Conservation (phyloP, 2,329 filamentous ascomycete species). For the Colletotrichum australisinense region DNA sequence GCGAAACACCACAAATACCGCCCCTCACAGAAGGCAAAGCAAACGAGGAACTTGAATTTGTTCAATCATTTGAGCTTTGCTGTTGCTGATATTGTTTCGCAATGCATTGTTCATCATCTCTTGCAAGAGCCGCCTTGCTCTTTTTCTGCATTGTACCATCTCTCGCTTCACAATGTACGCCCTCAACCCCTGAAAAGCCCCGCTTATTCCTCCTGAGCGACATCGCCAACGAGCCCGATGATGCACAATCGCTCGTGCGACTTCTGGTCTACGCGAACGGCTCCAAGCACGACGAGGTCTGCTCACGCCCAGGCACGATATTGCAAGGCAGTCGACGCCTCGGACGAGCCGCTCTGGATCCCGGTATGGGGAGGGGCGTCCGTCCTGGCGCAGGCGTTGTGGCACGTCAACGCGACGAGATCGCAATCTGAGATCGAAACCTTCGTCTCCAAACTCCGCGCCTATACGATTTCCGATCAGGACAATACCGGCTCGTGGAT, state of each 20-base stretch:
- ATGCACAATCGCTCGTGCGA: constrained; percentile 48
- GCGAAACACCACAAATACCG: not conserved
- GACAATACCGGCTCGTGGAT: constrained; percentile 64
- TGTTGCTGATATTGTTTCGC: not conserved
- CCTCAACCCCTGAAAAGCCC: constrained; percentile 29
- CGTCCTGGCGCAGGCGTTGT: constrained; percentile 58
- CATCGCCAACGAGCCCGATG: constrained; percentile 52
- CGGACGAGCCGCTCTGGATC: constrained; percentile 57
- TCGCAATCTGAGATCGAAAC: constrained; percentile 42
- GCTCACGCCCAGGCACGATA: no score
- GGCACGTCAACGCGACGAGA: constrained; percentile 49
- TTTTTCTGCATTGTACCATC: not conserved
- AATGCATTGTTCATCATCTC: not conserved
- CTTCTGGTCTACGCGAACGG: constrained; percentile 50
- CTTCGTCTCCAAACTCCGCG: constrained; percentile 52
- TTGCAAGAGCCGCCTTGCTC: not conserved
- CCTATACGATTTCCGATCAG: constrained; percentile 65
- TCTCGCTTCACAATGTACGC: not conserved
- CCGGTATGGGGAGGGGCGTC: constrained; percentile 63
- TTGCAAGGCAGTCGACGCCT: constrained; percentile 50
- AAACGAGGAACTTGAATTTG: no score
- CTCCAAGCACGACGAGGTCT: no score
- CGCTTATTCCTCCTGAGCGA: constrained; percentile 49
- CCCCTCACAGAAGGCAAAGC: not conserved
- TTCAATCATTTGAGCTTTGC: no score